Base-by-base conservation (phyloP, 208 protist genomes). In the Crithidia sp. region DNA sequence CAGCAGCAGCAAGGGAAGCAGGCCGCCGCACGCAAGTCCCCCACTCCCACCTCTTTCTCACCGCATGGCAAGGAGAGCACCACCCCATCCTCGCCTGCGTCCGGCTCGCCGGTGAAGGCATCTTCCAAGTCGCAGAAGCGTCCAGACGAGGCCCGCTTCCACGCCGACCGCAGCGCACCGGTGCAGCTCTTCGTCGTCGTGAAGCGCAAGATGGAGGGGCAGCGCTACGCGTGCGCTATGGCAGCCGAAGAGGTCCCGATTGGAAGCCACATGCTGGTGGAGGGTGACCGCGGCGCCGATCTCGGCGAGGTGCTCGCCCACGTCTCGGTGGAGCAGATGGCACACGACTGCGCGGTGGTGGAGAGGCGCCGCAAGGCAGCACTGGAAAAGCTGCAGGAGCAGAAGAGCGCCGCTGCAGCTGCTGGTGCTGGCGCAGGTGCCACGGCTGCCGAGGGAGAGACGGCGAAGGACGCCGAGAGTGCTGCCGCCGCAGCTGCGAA, bases 281-380 rank as follows among this genome's bases (percentile, higher is more conserved):
- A 90, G 56, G 89, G 85, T 43, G 89, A 94, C 75, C 84, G 89
- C 43, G 89, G 89, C 13, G 79, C 84, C 45, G 76, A 83, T 58
- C 74, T 92, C 13, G 89, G 86, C 41, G 78, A 84, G n/a, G 81
- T 90, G 19, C 36, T 77, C 55, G 67, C 47, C 28, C 71, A 80
- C 67, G 62, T 89, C 14, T 73, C 70, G 9, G 63, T 87, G 16
- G 53, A 74, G 17, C 49, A 82, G 58, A 86, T 87, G 85, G 78
- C 81, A 9, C 56, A 50, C 16, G 77, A 86, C 76, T 83, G 78
- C 67, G 50, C 74, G 7, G 14, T 66, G 43, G 62, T 85, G n/a
- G 69, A 84, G 60, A 19, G 59, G 8, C 69, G 76, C n/a, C 77
- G 67, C 19, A 67, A 73, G 49, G 67, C 56, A 6, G 64, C 67